Evolutionary conservation across 73 alveolate species (phyloP), one percentile per base, ranked within the genome.

Genomic region (Paramecium biaurelia): DNA sequence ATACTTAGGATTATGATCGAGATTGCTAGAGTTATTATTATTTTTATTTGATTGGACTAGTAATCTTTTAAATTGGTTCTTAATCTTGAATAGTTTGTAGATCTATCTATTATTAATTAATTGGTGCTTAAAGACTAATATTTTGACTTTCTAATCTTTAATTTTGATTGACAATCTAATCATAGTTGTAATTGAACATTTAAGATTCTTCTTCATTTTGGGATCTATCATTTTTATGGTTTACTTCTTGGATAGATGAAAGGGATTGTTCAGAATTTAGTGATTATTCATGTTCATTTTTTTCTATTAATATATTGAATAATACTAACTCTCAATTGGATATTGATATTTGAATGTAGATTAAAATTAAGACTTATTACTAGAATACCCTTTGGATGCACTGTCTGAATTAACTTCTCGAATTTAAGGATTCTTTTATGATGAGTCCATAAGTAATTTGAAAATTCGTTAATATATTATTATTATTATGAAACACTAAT

Each of bases 321-420:
- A 30, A 32, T 63, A 63, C 84, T 63, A 26, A 63, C 84, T 63
- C 84, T 63, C 84, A 5, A 63, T 63, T 26, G 84, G 84, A 32
- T 63, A 63, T 63, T 63, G 84, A 63, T 63, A 63, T 30, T 26
- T 63, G 45, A 30, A 63, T 10, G 41, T 10, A 5, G 84, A 63
- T 63, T 63, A 9, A n/a, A 63, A 63, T 63, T 63, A 41, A 63
- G 84, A 63, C 45, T 26, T 30, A 30, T 63, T 63, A 24, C 45
- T 30, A 9, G 84, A 26, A 5, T 53, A 53, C 3, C 68, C 68
- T 18, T 53, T 53, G 23, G 68, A 53, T 53, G 68, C 68, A 53
- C 68, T 53, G 4, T 63, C 49, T 30, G 84, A 63, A 11, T 26
- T 26, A 9, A 63, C 84, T 63, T 63, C 84, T 63, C 84, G 9